These are phyloP conservation scores for Cutaneotrichosporon sp. DNA, from an alignment of 1,284 basidiomycete genomes.

Conservation along the genomic window DNA sequence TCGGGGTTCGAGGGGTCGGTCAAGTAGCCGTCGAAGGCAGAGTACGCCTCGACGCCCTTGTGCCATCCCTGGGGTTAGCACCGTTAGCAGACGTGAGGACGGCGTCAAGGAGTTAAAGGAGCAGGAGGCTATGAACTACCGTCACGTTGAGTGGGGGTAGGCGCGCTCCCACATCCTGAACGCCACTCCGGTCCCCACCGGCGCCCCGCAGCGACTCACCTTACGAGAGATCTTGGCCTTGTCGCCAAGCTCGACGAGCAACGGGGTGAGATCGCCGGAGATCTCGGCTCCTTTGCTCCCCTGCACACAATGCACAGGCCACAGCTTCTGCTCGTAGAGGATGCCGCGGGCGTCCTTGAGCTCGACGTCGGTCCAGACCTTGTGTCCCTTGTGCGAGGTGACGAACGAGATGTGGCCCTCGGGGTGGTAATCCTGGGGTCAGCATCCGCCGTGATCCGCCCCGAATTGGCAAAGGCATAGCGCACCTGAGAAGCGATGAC, in stretches of 20 bases:
- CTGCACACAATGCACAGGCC: conserved; percentile 56
- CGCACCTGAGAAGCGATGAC: conserved; percentile 54
- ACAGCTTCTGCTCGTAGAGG: conserved; percentile 48
- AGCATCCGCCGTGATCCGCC: too few relatives aligned
- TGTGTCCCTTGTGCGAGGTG: conserved; percentile 51
- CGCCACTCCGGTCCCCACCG: too few relatives aligned
- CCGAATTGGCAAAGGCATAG: too few relatives aligned
- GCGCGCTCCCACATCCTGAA: too few relatives aligned
- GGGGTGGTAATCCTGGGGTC: conserved; percentile 54
- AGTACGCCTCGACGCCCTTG: conserved; percentile 56
- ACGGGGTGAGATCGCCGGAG: conserved; percentile 21
- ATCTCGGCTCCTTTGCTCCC: conserved; percentile 39
- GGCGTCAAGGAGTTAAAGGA: too few relatives aligned
- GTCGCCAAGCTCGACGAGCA: conserved; percentile 22
- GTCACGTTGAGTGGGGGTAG: too few relatives aligned
- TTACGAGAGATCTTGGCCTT: conserved; percentile 34
- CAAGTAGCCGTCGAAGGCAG: conserved; percentile 50
- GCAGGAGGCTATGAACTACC: too few relatives aligned
- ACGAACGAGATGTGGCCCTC: conserved; percentile 61
- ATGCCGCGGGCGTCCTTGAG: conserved; percentile 41
- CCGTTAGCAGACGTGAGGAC: too few relatives aligned
- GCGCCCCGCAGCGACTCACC: conserved; percentile 21
- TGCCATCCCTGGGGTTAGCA: conserved; percentile 43
- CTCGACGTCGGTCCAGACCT: conserved; percentile 50
- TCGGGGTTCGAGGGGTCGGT: conserved; percentile 18